Evolutionary conservation across 2,329 filamentous ascomycete genomes (phyloP), one percentile per base, ranked within the genome.

Genomic region (Penicillium freii): DNA sequence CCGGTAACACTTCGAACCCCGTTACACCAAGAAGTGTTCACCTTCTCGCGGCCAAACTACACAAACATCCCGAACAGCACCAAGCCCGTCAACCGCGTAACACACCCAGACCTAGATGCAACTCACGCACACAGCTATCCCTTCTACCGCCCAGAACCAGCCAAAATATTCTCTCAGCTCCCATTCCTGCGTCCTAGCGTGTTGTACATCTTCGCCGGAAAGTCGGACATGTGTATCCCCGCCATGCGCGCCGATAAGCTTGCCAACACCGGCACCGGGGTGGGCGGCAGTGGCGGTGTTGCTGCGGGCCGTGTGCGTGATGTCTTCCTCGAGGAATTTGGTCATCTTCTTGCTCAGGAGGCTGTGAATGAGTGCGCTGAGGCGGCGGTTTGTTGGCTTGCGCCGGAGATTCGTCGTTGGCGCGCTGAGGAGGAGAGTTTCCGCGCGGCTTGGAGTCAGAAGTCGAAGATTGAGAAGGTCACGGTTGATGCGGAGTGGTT

Each of bases 271-370:
- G 69, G 78, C 38, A 59, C 66, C 33, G 64, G 78, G 40, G 21
- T 76, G 48, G 71, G 80, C 29, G 71, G 79, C 44, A 70, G 75
- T 63, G 76, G 75, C 23, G 75, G 74, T 84, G 91, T 19, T 83
- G 88, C 47, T n/a, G 82, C 82, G 13, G 90, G 89, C 0, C 80
- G 85, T 45, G 92, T 96, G 2, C 81, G 79, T 55, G 81, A 86
- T 62, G 81, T 90, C 5, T 78, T 85, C 17, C 74, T 94, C 8
- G 76, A 87, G 29, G 82, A 82, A 0, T 80, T 82, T 6, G 91
- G 92, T 0, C 93, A 97, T 73, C 74, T 97, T 42, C 84, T 97
- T 29, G 88, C 92, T 0, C 90, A 96, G 84, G 92, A 96, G 74
- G 82, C 84, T 39, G 89, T 90, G 0, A 77, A 68, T 2, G 79